These are phyloP conservation scores for Nissolia schottii DNA, from an alignment of 306 rosid species.

Conservation along the genomic window DNA sequence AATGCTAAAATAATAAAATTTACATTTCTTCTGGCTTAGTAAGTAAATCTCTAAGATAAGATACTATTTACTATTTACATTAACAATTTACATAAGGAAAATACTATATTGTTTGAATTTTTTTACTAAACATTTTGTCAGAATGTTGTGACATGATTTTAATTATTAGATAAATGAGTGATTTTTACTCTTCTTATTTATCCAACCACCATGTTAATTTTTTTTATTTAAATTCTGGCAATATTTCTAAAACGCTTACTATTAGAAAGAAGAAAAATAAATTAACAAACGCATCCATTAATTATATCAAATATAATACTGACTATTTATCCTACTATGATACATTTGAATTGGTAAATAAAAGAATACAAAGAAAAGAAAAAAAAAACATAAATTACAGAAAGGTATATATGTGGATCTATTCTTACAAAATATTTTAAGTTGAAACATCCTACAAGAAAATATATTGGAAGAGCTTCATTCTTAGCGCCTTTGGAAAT, in stretches of 20 bases:
- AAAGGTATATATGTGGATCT: not conserved
- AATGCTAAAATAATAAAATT: no score
- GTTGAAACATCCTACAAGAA: not conserved
- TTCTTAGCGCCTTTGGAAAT: conserved; percentile 36
- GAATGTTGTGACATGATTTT: no score
- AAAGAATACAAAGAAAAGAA: not conserved
- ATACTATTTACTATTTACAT: no score
- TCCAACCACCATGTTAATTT: not conserved
- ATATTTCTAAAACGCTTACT: not conserved
- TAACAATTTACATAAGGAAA: no score
- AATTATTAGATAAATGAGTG: no score
- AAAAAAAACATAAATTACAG: not conserved
- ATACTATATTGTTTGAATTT: no score
- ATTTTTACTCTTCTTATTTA: no score
- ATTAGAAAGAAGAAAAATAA: not conserved
- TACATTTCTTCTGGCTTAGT: no score
- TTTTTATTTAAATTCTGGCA: no score
- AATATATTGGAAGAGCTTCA: not conserved
- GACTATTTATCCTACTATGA: not conserved
- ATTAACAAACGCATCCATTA: not conserved
- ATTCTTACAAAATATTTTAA: not conserved
- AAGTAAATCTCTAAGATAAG: no score
- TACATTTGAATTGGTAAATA: not conserved
- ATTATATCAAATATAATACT: not conserved
- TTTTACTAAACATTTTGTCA: no score